These are phyloP conservation scores for Meyerozyma elateridarum DNA, from an alignment of 1,139 yeast genomes.

Conservation along the genomic window DNA sequence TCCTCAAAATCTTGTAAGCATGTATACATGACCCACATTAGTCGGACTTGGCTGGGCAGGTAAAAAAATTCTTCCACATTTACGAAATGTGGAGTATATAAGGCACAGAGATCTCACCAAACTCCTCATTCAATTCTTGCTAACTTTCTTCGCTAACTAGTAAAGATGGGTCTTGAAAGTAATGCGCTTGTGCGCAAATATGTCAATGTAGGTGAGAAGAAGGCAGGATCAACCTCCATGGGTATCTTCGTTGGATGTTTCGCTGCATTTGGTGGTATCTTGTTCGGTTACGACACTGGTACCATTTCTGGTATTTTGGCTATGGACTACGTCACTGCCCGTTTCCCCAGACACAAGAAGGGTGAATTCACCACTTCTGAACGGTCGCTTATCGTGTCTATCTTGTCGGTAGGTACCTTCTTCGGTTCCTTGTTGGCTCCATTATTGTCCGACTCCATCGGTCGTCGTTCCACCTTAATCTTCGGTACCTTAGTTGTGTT, in stretches of 20 bases:
- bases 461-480: constrained; percentile 56
- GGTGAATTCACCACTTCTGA: constrained; percentile 52
- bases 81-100: no score
- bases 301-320: constrained; percentile 74
- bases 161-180: constrained; percentile 38
- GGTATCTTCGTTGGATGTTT: constrained; percentile 44
- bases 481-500: constrained; percentile 48
- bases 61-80: no score
- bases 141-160: no score
- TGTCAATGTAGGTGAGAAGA: constrained; percentile 38
- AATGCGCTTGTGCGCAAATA: constrained; percentile 25
- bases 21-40: no score
- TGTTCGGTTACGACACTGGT: constrained; percentile 77
- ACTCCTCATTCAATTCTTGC: no score
- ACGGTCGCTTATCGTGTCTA: constrained; percentile 60
- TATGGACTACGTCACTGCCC: constrained; percentile 55
- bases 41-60: no score
- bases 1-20: no score
- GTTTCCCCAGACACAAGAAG: constrained; percentile 38
- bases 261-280: constrained; percentile 63
- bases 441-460: constrained; percentile 50
- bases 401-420: constrained; percentile 70
- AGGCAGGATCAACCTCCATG: constrained; percentile 45
- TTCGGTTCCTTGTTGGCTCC: constrained; percentile 61
- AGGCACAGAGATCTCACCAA: no score